These are phyloP conservation scores for Euryodendron excelsum DNA, from an alignment of 148 eudicot species.

Conservation along the genomic window DNA sequence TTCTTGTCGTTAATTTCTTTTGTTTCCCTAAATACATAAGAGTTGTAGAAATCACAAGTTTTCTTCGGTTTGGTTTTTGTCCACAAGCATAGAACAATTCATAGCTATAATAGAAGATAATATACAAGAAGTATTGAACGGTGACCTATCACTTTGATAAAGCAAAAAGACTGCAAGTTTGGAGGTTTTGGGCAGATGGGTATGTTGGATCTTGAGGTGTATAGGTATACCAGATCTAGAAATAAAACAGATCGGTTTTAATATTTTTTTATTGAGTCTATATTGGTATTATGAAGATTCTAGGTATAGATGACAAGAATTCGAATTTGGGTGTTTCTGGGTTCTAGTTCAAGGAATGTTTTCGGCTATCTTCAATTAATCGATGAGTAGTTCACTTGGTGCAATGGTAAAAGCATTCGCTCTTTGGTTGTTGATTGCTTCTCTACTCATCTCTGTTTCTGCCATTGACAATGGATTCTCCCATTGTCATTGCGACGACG, in stretches of 20 bases:
- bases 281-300: constrained; percentile 11
- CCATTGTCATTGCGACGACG: constrained; percentile 72
- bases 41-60: too few relatives aligned
- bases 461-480: constrained; percentile 38
- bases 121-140: too few relatives aligned
- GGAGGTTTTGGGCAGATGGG: constrained; percentile 7
- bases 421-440: constrained; percentile 26
- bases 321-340: background rate
- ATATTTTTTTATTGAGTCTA: background rate
- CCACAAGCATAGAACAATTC: too few relatives aligned
- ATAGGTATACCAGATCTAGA: constrained; percentile 2
- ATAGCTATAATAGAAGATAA: too few relatives aligned
- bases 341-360: background rate
- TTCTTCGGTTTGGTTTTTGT: too few relatives aligned
- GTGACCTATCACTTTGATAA: too few relatives aligned
- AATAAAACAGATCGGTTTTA: background rate
- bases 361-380: background rate
- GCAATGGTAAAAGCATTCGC: constrained; percentile 48
- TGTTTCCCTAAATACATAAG: too few relatives aligned
- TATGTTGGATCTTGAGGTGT: constrained; percentile 6
- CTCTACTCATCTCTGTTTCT: constrained; percentile 39
- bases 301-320: background rate
- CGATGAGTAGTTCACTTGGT: constrained; percentile 8
- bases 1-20: too few relatives aligned
- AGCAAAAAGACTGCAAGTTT: background rate